Base-by-base conservation (phyloP, 75 land plant species). In the Picea sitchensis region DNA sequence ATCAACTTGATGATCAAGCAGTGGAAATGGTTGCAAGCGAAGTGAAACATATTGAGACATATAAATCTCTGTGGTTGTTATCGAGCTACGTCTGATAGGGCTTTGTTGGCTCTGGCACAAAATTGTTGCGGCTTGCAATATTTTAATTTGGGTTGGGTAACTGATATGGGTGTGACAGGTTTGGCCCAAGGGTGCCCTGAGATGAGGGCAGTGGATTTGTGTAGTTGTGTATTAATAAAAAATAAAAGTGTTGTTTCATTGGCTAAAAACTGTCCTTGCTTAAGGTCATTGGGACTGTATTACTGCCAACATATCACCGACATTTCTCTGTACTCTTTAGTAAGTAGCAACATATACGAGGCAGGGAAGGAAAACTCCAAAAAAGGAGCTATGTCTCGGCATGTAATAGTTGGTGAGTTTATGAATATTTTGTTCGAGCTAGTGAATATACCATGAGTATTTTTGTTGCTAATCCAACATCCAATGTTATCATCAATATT, bases 291-390 rank as follows among this genome's bases (percentile, higher is more conserved):
- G 51, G 96, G 90, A 44, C 78, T 98, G 59, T 93, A 98, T 84
- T 93, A 92, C 84, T 98, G 98, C 71, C 88, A 87, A 77, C 91
- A 93, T 88, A 98, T 98, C 67, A 98, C 96, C 2, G 99, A 95
- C 82, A 69, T 77, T 38, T 91, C 98, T 69, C 95, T 98, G 94
- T 95, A 98, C 77, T 89, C 99, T 0, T 81, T 98, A 12, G 87
- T 77, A 5, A 80, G 77, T 61, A 85, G 67, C 77, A 76, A 80
- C 58, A 85, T 86, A 51, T 77, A 41, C 17, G 61, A 86, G 30
- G 21, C 59, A 44, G 5, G 47, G 3, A 44, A 44, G 47, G 47
- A 44, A 44, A 86, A 82, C 7, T n/a, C n/a, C n/a, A n/a, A n/a
- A n/a, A n/a, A n/a, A n/a, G n/a, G n/a, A n/a, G n/a, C n/a, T n/a